Evolutionary conservation across 2,329 filamentous ascomycete species (phyloP), one percentile per base, ranked within the genome.

Genomic region (Ceratocystis papillata): DNA sequence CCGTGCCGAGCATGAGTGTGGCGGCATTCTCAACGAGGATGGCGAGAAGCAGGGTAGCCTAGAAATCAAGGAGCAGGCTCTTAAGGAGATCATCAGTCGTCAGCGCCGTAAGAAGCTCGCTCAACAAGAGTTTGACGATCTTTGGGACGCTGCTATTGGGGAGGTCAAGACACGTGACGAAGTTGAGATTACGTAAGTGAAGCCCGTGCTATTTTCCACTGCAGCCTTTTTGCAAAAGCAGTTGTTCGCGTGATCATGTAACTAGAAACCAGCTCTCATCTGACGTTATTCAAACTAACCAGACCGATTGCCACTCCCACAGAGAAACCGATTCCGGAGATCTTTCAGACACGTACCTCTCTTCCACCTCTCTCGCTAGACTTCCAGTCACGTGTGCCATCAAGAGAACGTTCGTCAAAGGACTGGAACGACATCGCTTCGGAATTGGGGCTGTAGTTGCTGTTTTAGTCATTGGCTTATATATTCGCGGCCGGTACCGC

Each of bases 1-100:
- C 50, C 86, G 90, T 67, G 94, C 94, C 65, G 87, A 91, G 72
- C 96, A 86, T 72, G 94, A 99, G 77, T 99, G 94, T 72, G 90
- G 92, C 20, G 87, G 90, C 68, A 78, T 87, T 12, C 74, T 80
- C 2, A 80, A 86, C 68, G 83, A 87, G 30, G 78, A 83, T 61
- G 86, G 87, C 8, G 78, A 83, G 64, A 78, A 77, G 25, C 77
- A 84, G 2, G 77, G 82, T 10, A 83, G 81, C 3, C 84, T 88
- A 1, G 76, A 78, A 3, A 79, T 84, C 17, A 79, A 80, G 37
- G 89, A 92, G 70, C 82, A 85, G 33, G 87, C 90, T 65, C 79
- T 97, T 69, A 96, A 93, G 78, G 79, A 87, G 69, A 83, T 85
- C 66, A 85, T 96, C 69, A 83, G 82, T 70, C 83, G 85, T 70